A percentile compares a stretch with the other conserved stretches of the same genome.
phyloP scores from a whole-genome alignment of 2,329 filamentous ascomycete species.

The Akanthomyces muscarius region DNA sequence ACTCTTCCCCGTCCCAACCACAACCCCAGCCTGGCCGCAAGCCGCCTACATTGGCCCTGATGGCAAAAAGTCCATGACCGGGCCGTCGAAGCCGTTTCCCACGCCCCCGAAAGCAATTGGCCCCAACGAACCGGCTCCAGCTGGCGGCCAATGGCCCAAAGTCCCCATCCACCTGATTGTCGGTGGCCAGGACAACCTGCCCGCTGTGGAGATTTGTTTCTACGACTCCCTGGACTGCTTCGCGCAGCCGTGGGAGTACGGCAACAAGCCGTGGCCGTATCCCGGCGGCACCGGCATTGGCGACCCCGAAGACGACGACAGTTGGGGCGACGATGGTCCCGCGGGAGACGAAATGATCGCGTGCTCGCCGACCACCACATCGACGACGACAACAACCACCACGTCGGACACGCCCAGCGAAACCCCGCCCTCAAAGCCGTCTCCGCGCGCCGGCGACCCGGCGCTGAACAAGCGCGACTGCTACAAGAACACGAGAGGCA shows the following conservation, averaged over 20 bases:
- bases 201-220: neutral
- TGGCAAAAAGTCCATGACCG: neutral
- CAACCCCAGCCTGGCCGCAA: neutral
- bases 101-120: neutral
- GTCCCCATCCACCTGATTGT: conserved; percentile 1
- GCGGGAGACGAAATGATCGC: conserved; percentile 1
- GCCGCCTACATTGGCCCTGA: neutral
- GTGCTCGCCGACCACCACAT: neutral
- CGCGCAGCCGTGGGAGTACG: neutral
- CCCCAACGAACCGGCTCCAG: neutral
- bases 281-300: neutral
- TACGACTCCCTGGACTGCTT: conserved; percentile 1
- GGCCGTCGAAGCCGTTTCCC: neutral
- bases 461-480: neutral
- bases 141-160: neutral
- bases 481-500: neutral
- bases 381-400: conserved; percentile 1
- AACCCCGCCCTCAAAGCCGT: neutral
- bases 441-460: neutral
- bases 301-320: neutral
- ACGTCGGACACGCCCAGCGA: neutral
- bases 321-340: neutral
- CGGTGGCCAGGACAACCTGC: conserved; percentile 2
- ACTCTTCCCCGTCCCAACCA: neutral
- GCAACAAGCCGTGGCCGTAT: conserved; percentile 2